Evolutionary conservation across 2,329 filamentous ascomycete genomes (phyloP).

Genomic region (Teratosphaeria epicoccoides): DNA sequence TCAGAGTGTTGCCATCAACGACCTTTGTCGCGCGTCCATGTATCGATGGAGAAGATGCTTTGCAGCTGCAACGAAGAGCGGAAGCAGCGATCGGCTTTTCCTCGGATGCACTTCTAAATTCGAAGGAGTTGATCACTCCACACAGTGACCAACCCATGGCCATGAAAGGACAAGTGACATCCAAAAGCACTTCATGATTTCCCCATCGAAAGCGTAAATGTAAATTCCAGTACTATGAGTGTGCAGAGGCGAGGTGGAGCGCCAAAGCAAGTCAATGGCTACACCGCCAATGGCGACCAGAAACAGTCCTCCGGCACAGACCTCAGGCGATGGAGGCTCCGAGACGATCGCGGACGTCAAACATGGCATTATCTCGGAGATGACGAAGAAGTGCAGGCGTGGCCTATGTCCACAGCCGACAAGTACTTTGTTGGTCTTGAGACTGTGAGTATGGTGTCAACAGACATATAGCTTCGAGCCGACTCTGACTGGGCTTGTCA

Average conservation of each 20-base stretch:
- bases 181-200: too few relatives aligned
- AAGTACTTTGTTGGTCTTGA: constrained; percentile 77
- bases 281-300: constrained; percentile 3
- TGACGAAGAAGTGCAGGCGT: constrained; percentile 59
- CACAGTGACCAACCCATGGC: too few relatives aligned
- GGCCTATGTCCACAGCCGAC: constrained; percentile 83
- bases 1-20: too few relatives aligned
- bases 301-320: constrained; percentile 48
- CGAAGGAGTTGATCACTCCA: background rate
- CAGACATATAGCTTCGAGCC: background rate
- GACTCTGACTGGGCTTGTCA: constrained; percentile 1
- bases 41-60: too few relatives aligned
- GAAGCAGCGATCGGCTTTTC: background rate
- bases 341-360: constrained; percentile 72
- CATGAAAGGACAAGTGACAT: too few relatives aligned
- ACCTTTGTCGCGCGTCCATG: too few relatives aligned
- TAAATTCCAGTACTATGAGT: constrained; percentile 5
- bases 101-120: background rate
- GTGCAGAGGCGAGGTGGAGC: constrained; percentile 10
- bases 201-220: too few relatives aligned
- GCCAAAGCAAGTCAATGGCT: constrained; percentile 12
- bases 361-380: constrained; percentile 85
- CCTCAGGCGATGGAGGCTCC: constrained; percentile 69
- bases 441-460: constrained; percentile 47
- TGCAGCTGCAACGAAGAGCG: background rate